Percentiles rank a stretch among this genome's conserved stretches.
These are phyloP conservation scores for Sordariomycetes sp. DNA, from an alignment of 2,329 filamentous ascomycete genomes.

Conservation along the genomic window DNA sequence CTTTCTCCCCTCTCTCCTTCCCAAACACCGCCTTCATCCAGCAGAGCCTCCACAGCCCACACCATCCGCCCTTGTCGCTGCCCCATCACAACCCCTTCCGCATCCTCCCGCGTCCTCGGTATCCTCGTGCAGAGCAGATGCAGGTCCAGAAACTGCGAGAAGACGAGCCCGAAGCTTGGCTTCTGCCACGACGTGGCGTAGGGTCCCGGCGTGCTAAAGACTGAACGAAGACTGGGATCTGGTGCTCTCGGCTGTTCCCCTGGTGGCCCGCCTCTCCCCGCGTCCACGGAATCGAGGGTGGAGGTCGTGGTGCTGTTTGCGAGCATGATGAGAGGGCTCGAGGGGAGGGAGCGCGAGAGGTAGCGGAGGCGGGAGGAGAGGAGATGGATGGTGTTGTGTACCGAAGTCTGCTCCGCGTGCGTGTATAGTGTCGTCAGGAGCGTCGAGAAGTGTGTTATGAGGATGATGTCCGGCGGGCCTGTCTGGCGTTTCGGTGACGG, in stretches of 20 bases:
- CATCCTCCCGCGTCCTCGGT: constrained; percentile 27
- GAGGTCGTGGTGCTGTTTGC: constrained; percentile 36
- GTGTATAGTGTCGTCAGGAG: constrained; percentile 43
- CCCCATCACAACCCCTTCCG: constrained; percentile 15
- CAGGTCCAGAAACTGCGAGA: constrained; percentile 41
- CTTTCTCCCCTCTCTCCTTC: constrained; percentile 12
- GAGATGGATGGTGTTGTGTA: constrained; percentile 35
- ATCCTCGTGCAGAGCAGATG: constrained; percentile 40
- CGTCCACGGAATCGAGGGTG: not conserved
- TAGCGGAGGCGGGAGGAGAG: constrained; percentile 34
- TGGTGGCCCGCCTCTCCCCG: not conserved
- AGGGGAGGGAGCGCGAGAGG: constrained; percentile 27
- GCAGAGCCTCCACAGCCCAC: constrained; percentile 39
- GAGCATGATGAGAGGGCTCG: constrained; percentile 38
- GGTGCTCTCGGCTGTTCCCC: constrained; percentile 9
- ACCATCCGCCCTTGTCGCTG: constrained; percentile 9
- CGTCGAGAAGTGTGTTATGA: constrained; percentile 43
- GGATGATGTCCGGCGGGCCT: constrained; percentile 31
- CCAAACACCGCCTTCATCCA: constrained; percentile 39
- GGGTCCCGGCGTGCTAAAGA: constrained; percentile 29
- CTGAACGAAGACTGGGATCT: constrained; percentile 36
- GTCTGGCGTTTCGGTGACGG: not conserved
- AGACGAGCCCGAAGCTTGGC: constrained; percentile 42
- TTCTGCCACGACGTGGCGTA: constrained; percentile 22
- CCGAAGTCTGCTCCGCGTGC: constrained; percentile 30